These are phyloP conservation scores for Jatropha curcas DNA, from an alignment of 345 rosid species.

Conservation along the genomic window DNA sequence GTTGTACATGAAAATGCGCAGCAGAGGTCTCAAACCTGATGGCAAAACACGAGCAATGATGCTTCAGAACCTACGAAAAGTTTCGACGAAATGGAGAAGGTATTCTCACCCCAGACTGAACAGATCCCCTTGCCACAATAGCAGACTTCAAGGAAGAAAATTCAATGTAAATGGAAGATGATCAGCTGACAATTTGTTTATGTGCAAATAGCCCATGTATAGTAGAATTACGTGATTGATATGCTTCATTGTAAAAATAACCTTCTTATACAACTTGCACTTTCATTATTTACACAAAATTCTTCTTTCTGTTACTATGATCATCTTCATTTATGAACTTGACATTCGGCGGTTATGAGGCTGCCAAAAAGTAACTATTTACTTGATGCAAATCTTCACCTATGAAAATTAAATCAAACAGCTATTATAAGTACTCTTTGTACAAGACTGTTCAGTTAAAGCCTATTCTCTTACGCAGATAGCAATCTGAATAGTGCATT, in stretches of 20 bases:
- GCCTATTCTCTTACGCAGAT: too few relatives aligned
- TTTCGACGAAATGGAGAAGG: background rate
- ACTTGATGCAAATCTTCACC: too few relatives aligned
- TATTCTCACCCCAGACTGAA: background rate
- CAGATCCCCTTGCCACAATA: background rate
- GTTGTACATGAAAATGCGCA: constrained; percentile 56
- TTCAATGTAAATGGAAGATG: background rate
- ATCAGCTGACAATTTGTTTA: background rate
- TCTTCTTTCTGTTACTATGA: background rate
- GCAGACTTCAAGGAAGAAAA: background rate
- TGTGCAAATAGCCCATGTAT: background rate
- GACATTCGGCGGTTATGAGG: background rate
- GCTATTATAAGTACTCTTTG: too few relatives aligned
- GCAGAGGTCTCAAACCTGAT: constrained; percentile 59
- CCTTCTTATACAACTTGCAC: background rate
- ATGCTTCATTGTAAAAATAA: background rate
- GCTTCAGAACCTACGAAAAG: constrained; percentile 59
- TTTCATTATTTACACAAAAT: background rate
- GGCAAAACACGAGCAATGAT: constrained; percentile 72
- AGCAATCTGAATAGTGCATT: too few relatives aligned
- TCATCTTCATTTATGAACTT: too few relatives aligned
- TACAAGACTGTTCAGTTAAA: too few relatives aligned
- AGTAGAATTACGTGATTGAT: background rate
- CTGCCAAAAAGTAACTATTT: too few relatives aligned
- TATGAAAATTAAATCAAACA: too few relatives aligned